phyloP scores from a whole-genome alignment of 2,329 filamentous ascomycete genomes.

The Myriangium duriaei region DNA sequence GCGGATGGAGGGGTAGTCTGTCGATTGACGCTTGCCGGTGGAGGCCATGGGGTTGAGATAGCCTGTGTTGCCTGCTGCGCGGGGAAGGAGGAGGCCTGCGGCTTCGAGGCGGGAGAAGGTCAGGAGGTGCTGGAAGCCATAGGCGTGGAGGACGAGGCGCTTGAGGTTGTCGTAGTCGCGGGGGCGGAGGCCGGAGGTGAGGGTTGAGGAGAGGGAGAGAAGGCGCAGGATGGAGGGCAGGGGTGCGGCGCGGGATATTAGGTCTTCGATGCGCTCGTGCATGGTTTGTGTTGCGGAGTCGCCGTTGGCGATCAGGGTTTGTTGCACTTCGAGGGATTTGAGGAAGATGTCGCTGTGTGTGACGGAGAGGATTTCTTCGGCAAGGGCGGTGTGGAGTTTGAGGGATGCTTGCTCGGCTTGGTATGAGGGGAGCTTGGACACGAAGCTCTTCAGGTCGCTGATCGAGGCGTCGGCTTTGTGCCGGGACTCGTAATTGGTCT shows the following conservation, averaged over 20 bases:
- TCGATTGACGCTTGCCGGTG: constrained; percentile 37
- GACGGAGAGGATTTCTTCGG: constrained; percentile 89
- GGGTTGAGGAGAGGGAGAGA: constrained; percentile 81
- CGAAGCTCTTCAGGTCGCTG: constrained; percentile 84
- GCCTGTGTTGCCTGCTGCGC: constrained; percentile 59
- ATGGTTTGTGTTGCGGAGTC: constrained; percentile 64
- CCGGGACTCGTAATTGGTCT: constrained; percentile 76
- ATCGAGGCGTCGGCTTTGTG: constrained; percentile 72
- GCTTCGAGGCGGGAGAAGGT: constrained; percentile 83
- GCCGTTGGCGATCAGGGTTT: constrained; percentile 81
- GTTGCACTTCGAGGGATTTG: constrained; percentile 80
- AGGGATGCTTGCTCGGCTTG: constrained; percentile 87
- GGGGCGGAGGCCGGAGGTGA: constrained; percentile 75
- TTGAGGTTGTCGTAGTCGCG: constrained; percentile 86
- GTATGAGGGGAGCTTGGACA: constrained; percentile 82
- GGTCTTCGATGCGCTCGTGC: constrained; percentile 81
- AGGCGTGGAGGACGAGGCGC: constrained; percentile 76
- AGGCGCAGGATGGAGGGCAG: constrained; percentile 71
- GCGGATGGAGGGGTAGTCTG: constrained; percentile 75
- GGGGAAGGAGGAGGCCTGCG: constrained; percentile 69
- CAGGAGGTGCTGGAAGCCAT: constrained; percentile 87
- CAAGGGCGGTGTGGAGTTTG: constrained; percentile 82
- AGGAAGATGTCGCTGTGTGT: constrained; percentile 84
- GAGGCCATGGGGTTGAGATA: constrained; percentile 62
- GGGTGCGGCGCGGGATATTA: constrained; percentile 79